A percentile compares a stretch with the other conserved stretches of the same genome.
Conservation (phyloP, 305 asterid genomes). For the Striga hermonthica region DNA sequence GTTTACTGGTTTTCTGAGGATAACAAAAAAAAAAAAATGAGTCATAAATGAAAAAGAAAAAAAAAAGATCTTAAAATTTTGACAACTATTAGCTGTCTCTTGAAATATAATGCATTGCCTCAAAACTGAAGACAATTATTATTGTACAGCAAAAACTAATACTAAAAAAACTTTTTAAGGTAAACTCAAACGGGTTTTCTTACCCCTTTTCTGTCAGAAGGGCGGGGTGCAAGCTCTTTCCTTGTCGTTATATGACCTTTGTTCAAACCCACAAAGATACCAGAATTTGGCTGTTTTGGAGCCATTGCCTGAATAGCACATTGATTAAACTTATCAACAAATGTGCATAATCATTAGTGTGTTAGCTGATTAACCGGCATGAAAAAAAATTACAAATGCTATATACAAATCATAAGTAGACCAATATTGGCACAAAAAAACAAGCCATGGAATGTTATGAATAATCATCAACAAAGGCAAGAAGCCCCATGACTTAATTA, state of each 20-base stretch:
- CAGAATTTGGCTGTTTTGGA: constrained; percentile 51
- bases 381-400: neutral
- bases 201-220: constrained; percentile 39
- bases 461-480: neutral
- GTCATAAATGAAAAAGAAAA: constrained; percentile 1
- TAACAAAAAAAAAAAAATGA: too few species aligned
- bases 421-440: neutral
- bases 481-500: neutral
- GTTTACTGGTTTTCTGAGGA: constrained; percentile 2
- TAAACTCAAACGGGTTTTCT: neutral
- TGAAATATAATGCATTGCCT: neutral
- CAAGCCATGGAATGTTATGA: constrained; percentile 3
- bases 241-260: constrained; percentile 55
- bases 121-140: neutral
- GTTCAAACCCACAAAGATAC: constrained; percentile 57
- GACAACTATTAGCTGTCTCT: neutral
- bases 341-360: neutral
- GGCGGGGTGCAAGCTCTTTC: constrained; percentile 53
- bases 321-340: neutral
- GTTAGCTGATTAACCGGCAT: neutral
- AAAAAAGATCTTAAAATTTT: neutral
- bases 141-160: neutral
- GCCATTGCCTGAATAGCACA: constrained; percentile 42
- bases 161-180: neutral
- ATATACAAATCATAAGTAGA: neutral